A percentile compares a stretch with the other conserved stretches of the same genome.
Evolutionary conservation across 805 yeast species (phyloP).

Genomic region (Candida namnaoensis): DNA sequence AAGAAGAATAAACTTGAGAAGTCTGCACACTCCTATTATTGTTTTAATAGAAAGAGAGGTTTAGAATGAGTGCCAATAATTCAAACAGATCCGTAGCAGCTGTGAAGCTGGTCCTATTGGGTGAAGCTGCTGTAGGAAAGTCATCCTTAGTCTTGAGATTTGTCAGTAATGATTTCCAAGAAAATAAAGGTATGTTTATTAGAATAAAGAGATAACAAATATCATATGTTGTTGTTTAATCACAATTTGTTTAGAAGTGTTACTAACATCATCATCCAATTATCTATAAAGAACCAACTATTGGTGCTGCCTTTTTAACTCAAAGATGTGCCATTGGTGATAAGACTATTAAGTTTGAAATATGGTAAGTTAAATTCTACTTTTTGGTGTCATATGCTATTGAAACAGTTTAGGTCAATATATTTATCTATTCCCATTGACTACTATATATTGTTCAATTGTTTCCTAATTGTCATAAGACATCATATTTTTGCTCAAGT

Average conservation of each 20-base stretch:
- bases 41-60: too few relatives aligned
- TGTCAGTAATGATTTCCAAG: constrained; percentile 93
- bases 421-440: too few relatives aligned
- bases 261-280: constrained; percentile 8
- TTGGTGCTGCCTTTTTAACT: constrained; percentile 95
- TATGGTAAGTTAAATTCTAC: constrained; percentile 42
- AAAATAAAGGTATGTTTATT: constrained; percentile 55
- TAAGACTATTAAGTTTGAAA: constrained; percentile 83
- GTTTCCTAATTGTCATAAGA: too few relatives aligned
- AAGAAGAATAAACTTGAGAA: too few relatives aligned
- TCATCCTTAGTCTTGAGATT: constrained; percentile 87
- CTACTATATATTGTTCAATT: too few relatives aligned
- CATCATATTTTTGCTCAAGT: too few relatives aligned
- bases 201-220: too few relatives aligned
- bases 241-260: too few relatives aligned
- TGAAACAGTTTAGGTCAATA: too few relatives aligned
- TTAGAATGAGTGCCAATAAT: constrained; percentile 7
- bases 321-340: constrained; percentile 86
- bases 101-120: constrained; percentile 84
- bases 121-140: constrained; percentile 98
- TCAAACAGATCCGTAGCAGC: constrained; percentile 42
- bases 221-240: too few relatives aligned
- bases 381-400: too few relatives aligned
- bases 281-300: constrained; percentile 64
- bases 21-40: too few relatives aligned